Percentiles rank a stretch among this genome's conserved stretches.
These are phyloP conservation scores for Fragaria nilgerrensis DNA, from an alignment of 306 rosid species.

Conservation along the genomic window DNA sequence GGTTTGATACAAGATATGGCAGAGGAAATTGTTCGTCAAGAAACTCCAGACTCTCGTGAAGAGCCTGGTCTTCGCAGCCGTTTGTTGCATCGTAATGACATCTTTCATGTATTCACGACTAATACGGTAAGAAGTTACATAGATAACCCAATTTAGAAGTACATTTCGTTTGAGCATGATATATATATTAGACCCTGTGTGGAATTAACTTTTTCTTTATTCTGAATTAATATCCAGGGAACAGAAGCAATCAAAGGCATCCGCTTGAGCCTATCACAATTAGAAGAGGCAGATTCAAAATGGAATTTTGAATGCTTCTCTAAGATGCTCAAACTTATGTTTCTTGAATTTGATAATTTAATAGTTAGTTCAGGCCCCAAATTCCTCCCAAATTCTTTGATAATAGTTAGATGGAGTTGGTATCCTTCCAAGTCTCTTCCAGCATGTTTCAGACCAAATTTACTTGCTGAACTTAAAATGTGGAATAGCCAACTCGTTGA, in stretches of 20 bases:
- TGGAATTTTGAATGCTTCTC: constrained; percentile 18
- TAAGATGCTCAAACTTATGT: constrained; percentile 18
- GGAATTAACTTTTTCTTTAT: neutral
- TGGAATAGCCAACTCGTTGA: neutral
- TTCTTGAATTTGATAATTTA: neutral
- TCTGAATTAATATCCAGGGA: neutral
- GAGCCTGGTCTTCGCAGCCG: too few species aligned
- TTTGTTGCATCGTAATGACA: too few species aligned
- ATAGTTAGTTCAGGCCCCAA: neutral
- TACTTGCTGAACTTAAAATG: neutral
- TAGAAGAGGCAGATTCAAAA: constrained; percentile 7
- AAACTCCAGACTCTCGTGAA: too few species aligned
- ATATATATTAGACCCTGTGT: too few species aligned
- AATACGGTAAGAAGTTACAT: too few species aligned
- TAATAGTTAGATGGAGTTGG: constrained; percentile 6
- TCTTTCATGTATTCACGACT: too few species aligned
- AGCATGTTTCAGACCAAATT: neutral
- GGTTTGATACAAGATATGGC: too few species aligned
- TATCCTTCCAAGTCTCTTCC: constrained; percentile 21
- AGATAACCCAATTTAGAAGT: too few species aligned
- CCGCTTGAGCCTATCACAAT: neutral
- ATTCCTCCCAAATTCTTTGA: neutral
- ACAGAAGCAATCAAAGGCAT: constrained; percentile 12
- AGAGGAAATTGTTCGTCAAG: too few species aligned
- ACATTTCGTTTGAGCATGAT: too few species aligned